phyloP scores from a whole-genome alignment of 1,284 basidiomycete genomes.

The Clitocybe nebularis region DNA sequence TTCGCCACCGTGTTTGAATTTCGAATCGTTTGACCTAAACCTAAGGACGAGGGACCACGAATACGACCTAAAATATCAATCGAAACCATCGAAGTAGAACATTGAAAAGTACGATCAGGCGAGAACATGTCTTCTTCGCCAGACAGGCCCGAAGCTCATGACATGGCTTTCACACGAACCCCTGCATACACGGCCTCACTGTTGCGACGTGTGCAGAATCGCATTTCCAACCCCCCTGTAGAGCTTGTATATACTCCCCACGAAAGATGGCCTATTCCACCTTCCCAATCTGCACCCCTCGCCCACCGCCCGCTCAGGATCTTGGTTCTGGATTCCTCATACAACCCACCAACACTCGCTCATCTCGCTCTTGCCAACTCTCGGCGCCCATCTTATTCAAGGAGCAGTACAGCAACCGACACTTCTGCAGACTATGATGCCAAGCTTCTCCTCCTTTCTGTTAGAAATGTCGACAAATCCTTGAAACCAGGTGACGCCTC shows the following conservation, averaged over 20 bases:
- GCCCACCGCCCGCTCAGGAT: slow-evolving; percentile 36
- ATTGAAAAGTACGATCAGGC: too few species aligned
- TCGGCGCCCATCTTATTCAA: slow-evolving; percentile 25
- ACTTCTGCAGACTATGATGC: slow-evolving; percentile 56
- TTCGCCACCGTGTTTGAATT: slow-evolving; percentile 1
- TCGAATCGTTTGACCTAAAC: slow-evolving; percentile 3
- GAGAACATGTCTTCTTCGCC: slow-evolving; percentile 3
- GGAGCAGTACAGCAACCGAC: slow-evolving; percentile 2
- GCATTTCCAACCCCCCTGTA: slow-evolving; percentile 35
- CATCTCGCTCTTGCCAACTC: slow-evolving; percentile 76
- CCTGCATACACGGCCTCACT: slow-evolving; percentile 15
- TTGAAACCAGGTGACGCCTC: slow-evolving; percentile 72
- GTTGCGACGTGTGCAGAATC: slow-evolving; percentile 43
- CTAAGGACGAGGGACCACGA: too few species aligned
- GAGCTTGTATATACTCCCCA: slow-evolving; percentile 56
- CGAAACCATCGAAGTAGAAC: neutral
- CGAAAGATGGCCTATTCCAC: slow-evolving; percentile 50
- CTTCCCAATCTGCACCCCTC: slow-evolving; percentile 16
- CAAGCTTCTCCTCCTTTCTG: slow-evolving; percentile 79
- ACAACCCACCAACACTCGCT: slow-evolving; percentile 90
- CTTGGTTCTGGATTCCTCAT: slow-evolving; percentile 85
- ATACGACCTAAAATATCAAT: too few species aligned
- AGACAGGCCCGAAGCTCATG: slow-evolving; percentile 8
- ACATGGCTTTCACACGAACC: slow-evolving; percentile 21
- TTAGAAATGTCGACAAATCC: slow-evolving; percentile 87